These are phyloP conservation scores for Daldinia vernicosa DNA, from an alignment of 495 filamentous ascomycete species.

Conservation along the genomic window DNA sequence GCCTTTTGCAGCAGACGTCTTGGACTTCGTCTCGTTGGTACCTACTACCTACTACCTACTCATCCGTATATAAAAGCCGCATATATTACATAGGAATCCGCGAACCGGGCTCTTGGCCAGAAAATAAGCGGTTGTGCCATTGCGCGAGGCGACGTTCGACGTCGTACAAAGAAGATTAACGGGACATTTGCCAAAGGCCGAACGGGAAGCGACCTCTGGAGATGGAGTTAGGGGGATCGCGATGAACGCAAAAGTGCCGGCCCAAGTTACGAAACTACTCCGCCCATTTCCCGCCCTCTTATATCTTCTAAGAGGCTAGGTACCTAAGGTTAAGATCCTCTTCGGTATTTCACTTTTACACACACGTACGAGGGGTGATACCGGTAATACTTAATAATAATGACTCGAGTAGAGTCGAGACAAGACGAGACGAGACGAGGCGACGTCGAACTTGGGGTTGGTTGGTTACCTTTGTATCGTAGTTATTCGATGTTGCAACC, in stretches of 20 bases:
- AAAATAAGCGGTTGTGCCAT: slow-evolving; percentile 15
- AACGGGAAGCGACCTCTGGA: background rate
- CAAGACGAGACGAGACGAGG: slow-evolving; percentile 26
- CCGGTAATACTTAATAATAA: slow-evolving; percentile 20
- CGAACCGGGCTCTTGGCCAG: slow-evolving; percentile 34
- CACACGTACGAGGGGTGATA: slow-evolving; percentile 30
- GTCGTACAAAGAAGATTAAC: slow-evolving; percentile 9
- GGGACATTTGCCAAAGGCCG: slow-evolving; percentile 1
- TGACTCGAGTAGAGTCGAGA: slow-evolving; percentile 30
- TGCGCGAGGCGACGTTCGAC: slow-evolving; percentile 24
- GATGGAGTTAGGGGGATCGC: slow-evolving; percentile 24
- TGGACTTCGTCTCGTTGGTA: background rate
- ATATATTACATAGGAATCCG: slow-evolving; percentile 21
- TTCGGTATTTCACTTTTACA: slow-evolving; percentile 16
- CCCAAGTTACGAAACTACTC: slow-evolving; percentile 25
- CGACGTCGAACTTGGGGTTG: background rate
- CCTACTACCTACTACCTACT: background rate
- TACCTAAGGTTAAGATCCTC: too few relatives aligned
- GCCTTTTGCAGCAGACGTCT: background rate
- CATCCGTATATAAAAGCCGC: slow-evolving; percentile 1
- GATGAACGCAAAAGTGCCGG: slow-evolving; percentile 30
- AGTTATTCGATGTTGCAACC: slow-evolving; percentile 1
- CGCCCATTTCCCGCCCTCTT: slow-evolving; percentile 33
- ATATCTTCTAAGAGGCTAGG: background rate
- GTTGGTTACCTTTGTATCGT: slow-evolving; percentile 3